A percentile compares a stretch with the other conserved stretches of the same genome.
These are phyloP conservation scores for Penicillium macrosclerotiorum DNA, from an alignment of 495 filamentous ascomycete species.

Conservation along the genomic window DNA sequence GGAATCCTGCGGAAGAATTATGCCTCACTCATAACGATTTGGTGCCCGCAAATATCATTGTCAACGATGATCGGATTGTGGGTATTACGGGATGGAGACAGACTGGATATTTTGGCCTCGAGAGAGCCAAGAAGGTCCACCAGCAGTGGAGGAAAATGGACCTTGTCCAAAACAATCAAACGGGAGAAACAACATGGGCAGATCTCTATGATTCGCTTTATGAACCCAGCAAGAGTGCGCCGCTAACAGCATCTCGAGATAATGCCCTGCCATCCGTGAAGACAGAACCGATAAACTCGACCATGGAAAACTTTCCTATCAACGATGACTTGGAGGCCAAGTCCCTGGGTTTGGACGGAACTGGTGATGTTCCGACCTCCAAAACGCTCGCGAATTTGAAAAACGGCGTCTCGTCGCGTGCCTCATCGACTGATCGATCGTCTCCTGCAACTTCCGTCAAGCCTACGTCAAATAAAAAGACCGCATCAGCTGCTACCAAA, in stretches of 20 bases:
- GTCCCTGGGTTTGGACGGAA: constrained; percentile 29
- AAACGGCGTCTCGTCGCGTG: constrained; percentile 27
- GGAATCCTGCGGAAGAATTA: constrained; percentile 23
- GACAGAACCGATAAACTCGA: constrained; percentile 31
- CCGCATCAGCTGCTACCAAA: constrained; percentile 41
- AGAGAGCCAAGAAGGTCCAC: constrained; percentile 33
- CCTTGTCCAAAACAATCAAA: constrained; percentile 4
- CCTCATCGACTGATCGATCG: constrained; percentile 23
- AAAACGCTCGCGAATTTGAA: constrained; percentile 43
- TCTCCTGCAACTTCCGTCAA: constrained; percentile 31
- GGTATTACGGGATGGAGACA: constrained; percentile 43
- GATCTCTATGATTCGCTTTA: constrained; percentile 35
- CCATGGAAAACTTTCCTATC: constrained; percentile 31
- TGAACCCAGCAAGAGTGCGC: constrained; percentile 6
- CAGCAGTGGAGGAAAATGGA: constrained; percentile 29
- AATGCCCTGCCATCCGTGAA: constrained; percentile 32
- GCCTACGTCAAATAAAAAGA: constrained; percentile 33
- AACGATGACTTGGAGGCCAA: constrained; percentile 28
- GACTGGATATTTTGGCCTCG: constrained; percentile 43
- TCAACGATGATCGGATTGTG: constrained; percentile 37
- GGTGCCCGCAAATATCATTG: constrained; percentile 37
- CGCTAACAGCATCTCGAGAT: constrained; percentile 14
- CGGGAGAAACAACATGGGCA: constrained; percentile 22
- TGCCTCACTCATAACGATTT: constrained; percentile 40
- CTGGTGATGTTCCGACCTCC: constrained; percentile 37